These are phyloP conservation scores for Cucurbita moschata DNA, from an alignment of 306 rosid genomes.

Conservation along the genomic window DNA sequence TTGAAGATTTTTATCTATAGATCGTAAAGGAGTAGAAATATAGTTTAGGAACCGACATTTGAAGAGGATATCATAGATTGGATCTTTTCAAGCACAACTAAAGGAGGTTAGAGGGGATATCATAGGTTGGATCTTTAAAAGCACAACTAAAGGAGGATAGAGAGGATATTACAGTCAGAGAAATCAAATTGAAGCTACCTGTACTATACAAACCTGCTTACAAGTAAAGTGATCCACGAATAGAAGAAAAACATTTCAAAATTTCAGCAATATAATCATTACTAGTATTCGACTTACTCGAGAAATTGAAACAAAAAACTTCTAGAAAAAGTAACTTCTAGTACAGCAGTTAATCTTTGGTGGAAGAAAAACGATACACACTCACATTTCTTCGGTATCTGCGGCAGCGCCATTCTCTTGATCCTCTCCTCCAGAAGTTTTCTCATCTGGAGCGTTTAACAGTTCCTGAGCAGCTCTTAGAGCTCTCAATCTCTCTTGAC, in stretches of 20 bases:
- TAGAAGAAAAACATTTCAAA: neutral
- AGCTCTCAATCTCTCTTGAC: conserved; percentile 65
- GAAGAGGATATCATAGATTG: neutral
- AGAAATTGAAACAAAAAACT: neutral
- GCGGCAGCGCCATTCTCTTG: conserved; percentile 11
- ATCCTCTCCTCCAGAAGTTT: conserved; percentile 15
- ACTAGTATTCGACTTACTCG: neutral
- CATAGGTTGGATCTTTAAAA: neutral
- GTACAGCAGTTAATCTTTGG: neutral
- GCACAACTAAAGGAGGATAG: neutral
- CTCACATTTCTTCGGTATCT: conserved; percentile 28
- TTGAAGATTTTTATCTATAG: neutral
- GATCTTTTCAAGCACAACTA: neutral
- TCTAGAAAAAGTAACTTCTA: neutral
- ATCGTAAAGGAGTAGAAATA: neutral
- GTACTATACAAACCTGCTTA: neutral
- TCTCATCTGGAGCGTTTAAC: conserved; percentile 39
- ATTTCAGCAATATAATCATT: neutral
- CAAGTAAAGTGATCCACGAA: neutral
- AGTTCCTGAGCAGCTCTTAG: conserved; percentile 68
- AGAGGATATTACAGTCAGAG: neutral
- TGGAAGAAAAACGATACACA: neutral
- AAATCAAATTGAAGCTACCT: neutral
- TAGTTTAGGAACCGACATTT: neutral
- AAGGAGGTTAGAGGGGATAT: neutral